Conservation (phyloP, 2,329 filamentous ascomycete species). For the Shiraia bambusicola region DNA sequence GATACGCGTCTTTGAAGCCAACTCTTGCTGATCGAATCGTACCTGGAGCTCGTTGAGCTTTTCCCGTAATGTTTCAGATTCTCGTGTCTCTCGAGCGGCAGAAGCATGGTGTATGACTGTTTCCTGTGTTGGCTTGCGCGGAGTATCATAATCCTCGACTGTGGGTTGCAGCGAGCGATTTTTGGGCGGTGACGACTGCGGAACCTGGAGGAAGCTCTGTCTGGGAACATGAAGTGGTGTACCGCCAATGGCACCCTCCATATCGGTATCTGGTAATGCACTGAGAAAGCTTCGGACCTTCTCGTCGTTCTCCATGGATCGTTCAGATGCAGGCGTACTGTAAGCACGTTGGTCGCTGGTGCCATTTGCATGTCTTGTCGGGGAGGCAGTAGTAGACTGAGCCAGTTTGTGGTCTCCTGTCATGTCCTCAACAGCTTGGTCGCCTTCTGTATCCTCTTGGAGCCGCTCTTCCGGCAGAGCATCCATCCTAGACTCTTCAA, state of each 20-base stretch:
- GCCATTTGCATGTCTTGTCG: slow-evolving; percentile 27
- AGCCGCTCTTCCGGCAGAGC: slow-evolving; percentile 12
- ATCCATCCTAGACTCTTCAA: slow-evolving; percentile 21
- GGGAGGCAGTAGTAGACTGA: slow-evolving; percentile 15
- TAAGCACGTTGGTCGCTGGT: slow-evolving; percentile 23
- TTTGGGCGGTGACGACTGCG: slow-evolving; percentile 27
- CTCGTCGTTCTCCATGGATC: slow-evolving; percentile 42
- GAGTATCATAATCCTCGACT: slow-evolving; percentile 42
- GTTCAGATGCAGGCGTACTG: slow-evolving; percentile 28
- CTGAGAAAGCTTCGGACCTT: slow-evolving; percentile 43
- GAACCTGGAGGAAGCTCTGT: slow-evolving; percentile 31
- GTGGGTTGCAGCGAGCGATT: slow-evolving; percentile 38
- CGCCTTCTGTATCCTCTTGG: slow-evolving; percentile 19
- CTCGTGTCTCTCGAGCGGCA: slow-evolving; percentile 12
- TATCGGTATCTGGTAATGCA: slow-evolving; percentile 40
- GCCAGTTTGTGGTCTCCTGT: slow-evolving; percentile 4
- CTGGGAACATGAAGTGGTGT: slow-evolving; percentile 29
- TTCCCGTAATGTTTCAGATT: slow-evolving; percentile 13
- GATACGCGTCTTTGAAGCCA: slow-evolving; percentile 32
- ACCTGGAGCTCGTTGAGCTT: slow-evolving; percentile 29
- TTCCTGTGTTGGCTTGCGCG: slow-evolving; percentile 39
- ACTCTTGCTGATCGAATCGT: slow-evolving; percentile 31
- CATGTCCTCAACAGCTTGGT: slow-evolving; percentile 21
- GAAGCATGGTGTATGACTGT: slow-evolving; percentile 37
- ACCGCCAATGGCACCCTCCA: slow-evolving; percentile 28